Base-by-base conservation (phyloP, 225 moss, liverwort and hornwort genomes). In the Pseudoscleropodium purum region DNA sequence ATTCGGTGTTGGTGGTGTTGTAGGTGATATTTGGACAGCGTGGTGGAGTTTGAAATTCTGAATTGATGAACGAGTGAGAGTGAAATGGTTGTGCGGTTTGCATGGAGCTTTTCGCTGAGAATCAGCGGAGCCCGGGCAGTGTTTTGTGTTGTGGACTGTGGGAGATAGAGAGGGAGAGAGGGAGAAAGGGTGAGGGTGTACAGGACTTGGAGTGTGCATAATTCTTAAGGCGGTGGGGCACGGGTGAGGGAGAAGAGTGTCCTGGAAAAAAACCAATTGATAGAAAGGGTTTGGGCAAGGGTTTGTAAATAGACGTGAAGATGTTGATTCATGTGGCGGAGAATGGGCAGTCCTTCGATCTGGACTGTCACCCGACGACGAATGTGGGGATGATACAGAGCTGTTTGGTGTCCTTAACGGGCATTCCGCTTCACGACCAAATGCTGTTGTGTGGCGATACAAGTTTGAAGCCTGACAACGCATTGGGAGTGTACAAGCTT, bases 261-360 rank as follows among this genome's bases (percentile, higher is more conserved):
- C 60, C 80, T 45, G 20, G 49, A 34, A 60, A 60, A 62, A 60
- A 16, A 62, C 19, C 11, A 85, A 27, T 79, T 86, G 85, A 25
- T 78, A 73, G 62, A 33, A 21, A 72, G 54, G 85, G 72, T 63
- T 41, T 84, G 89, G 39, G 41, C 33, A 18, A 67, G 56, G 78
- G 79, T 86, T 78, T 92, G 89, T 85, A 87, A 57, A 91, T 89
- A 75, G 47, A 66, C 47, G 79, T 36, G 64, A 95, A 93, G 92
- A 97, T 99, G 95, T 96, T 96, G 93, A 95, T 99, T 85, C 95
- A 97, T 90, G 97, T 99, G 90, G 99, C 99, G 65, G 97, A 97
- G 92, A 99, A 96, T 88, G 99, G 99, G 80, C 96, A 95, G 93
- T 97, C 99, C 56, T 97, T 94, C 87, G 97, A 96, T 79, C 87